Conservation (phyloP, 192 early-diverging fungal genomes). For the Mortierella alpina region DNA sequence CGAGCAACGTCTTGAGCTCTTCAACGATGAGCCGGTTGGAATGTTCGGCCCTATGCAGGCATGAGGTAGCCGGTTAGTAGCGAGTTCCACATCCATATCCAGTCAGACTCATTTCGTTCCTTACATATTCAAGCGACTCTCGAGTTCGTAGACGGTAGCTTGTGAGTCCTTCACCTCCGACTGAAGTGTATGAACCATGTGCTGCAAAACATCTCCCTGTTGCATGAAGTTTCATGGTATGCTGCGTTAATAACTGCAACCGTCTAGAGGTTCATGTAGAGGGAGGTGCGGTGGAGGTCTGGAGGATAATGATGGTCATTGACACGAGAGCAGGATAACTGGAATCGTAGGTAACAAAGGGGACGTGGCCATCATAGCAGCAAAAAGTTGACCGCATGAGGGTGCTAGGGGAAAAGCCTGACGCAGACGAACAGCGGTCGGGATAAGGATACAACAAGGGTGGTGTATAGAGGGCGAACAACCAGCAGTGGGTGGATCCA, state of each 20-base stretch:
- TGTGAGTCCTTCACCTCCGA: constrained; percentile 37
- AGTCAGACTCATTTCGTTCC: not conserved
- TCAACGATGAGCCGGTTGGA: constrained; percentile 37
- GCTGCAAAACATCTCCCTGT: constrained; percentile 28
- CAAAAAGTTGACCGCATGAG: no score
- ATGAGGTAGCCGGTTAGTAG: not conserved
- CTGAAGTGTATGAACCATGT: constrained; percentile 34
- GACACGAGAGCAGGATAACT: not conserved
- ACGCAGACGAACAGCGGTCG: no score
- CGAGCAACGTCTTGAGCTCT: constrained; percentile 40
- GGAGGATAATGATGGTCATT: not conserved
- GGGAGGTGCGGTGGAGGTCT: not conserved
- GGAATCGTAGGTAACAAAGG: not conserved
- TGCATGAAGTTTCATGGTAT: not conserved
- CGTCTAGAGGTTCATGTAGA: not conserved
- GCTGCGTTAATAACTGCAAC: not conserved
- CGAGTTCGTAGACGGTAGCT: constrained; percentile 37
- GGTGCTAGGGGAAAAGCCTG: no score
- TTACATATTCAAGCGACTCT: constrained; percentile 35
- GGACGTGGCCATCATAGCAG: not conserved
- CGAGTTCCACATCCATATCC: not conserved
- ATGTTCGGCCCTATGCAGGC: constrained; percentile 33
- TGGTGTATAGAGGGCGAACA: no score
- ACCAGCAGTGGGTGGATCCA: no score
- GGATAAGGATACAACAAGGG: no score